phyloP scores from a whole-genome alignment of 1,284 basidiomycete species.

The Fomitiporia mediterranea region DNA sequence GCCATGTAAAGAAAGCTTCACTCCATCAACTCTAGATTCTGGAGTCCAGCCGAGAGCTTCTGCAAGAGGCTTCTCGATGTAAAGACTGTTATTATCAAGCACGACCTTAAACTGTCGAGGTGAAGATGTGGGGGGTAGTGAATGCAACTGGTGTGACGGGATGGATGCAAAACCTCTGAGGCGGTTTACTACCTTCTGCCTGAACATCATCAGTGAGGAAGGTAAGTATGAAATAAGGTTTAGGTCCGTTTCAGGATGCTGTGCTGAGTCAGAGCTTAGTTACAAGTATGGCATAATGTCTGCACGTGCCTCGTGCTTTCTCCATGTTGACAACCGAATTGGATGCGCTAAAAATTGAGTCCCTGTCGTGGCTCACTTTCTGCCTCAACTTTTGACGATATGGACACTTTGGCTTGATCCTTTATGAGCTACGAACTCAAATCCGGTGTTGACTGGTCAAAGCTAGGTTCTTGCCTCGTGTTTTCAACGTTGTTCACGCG shows the following conservation, averaged over 20 bases:
- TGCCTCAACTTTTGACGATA: neutral
- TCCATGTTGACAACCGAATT: too few relatives aligned
- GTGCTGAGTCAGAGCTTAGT: too few relatives aligned
- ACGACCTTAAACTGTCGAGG: conserved; percentile 18
- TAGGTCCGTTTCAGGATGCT: too few relatives aligned
- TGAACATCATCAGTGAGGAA: too few relatives aligned
- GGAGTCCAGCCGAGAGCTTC: conserved; percentile 19
- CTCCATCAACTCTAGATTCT: conserved; percentile 12
- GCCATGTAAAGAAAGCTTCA: conserved; percentile 17
- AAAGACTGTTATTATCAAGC: conserved; percentile 22
- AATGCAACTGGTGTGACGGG: too few relatives aligned
- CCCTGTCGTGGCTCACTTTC: neutral
- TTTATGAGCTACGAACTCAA: neutral
- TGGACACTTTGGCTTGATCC: neutral
- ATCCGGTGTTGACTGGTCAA: neutral
- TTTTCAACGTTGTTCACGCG: conserved; percentile 7
- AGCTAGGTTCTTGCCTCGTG: conserved; percentile 7
- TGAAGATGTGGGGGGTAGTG: neutral
- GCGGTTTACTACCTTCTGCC: too few relatives aligned
- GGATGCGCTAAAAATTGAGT: neutral
- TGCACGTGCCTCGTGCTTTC: too few relatives aligned
- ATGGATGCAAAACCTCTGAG: too few relatives aligned
- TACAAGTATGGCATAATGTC: too few relatives aligned
- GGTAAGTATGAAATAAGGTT: too few relatives aligned
- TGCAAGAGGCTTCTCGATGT: conserved; percentile 17